A percentile compares a stretch with the other conserved stretches of the same genome.
Evolutionary conservation across 2,329 filamentous ascomycete species (phyloP).

Genomic region (Hypoxylon sp.): DNA sequence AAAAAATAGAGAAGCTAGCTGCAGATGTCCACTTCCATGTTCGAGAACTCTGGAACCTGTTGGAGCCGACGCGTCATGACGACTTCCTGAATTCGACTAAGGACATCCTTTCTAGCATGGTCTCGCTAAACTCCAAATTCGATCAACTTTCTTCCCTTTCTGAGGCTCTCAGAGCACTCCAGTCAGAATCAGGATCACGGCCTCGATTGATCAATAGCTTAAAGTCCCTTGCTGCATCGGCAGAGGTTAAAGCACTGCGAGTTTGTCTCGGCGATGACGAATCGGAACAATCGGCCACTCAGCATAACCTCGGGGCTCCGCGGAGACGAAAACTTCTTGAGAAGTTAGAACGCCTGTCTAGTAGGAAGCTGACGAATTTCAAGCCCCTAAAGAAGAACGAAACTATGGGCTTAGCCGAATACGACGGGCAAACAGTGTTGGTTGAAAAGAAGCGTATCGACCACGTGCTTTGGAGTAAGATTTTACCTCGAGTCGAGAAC

Average conservation of each 20-base stretch:
- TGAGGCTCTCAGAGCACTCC: conserved; percentile 1
- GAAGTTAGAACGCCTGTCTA: conserved; percentile 6
- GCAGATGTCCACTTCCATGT: conserved; percentile 5
- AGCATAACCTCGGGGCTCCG: not conserved
- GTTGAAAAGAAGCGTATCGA: conserved; percentile 2
- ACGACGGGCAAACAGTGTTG: conserved; percentile 1
- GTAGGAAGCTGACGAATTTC: conserved; percentile 1
- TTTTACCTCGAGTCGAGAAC: conserved; percentile 8
- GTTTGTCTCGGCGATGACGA: conserved; percentile 12
- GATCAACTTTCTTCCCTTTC: conserved; percentile 11
- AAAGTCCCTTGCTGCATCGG: conserved; percentile 1
- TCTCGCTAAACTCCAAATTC: conserved; percentile 10
- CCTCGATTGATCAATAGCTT: not conserved
- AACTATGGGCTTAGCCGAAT: conserved; percentile 1
- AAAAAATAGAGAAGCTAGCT: conserved; percentile 9
- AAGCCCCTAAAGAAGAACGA: conserved; percentile 8
- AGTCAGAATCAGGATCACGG: not conserved
- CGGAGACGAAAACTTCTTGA: conserved; percentile 1
- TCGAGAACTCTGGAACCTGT: conserved; percentile 10
- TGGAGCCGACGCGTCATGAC: conserved; percentile 3
- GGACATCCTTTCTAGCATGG: conserved; percentile 7
- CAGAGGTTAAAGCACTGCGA: conserved; percentile 2
- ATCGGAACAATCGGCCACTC: not conserved
- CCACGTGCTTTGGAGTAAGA: conserved; percentile 4
- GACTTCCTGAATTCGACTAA: conserved; percentile 13